These are phyloP conservation scores for Aphanomyces euteiches DNA, from an alignment of 352 stramenopile species.

Conservation along the genomic window DNA sequence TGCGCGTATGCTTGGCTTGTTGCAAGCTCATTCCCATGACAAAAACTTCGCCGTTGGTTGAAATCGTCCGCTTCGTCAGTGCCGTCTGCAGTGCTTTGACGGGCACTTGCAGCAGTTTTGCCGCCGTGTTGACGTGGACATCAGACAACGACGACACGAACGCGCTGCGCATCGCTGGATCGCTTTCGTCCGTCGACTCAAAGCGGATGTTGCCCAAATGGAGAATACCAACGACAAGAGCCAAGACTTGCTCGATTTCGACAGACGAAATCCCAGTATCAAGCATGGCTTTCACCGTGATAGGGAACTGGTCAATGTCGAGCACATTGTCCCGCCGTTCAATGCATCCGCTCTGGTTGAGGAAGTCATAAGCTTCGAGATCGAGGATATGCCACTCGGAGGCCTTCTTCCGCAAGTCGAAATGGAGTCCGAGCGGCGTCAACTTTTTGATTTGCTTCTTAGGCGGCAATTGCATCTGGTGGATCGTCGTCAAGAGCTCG, in stretches of 20 bases:
- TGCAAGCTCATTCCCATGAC: constrained; percentile 58
- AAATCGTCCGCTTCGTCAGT: constrained; percentile 58
- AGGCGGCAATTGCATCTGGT: constrained; percentile 20
- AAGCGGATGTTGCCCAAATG: constrained; percentile 87
- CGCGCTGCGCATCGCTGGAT: constrained; percentile 28
- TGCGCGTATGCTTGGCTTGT: constrained; percentile 71
- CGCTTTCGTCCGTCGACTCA: constrained; percentile 22
- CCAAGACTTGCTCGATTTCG: constrained; percentile 61
- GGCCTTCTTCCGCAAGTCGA: constrained; percentile 17
- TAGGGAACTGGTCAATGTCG: constrained; percentile 60
- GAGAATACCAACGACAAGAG: constrained; percentile 76
- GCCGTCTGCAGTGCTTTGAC: constrained; percentile 50
- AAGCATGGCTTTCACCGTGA: constrained; percentile 62
- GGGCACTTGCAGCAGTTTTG: constrained; percentile 57
- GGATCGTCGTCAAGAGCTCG: constrained; percentile 46
- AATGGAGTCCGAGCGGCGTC: neutral
- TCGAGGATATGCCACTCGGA: constrained; percentile 9
- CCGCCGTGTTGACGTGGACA: constrained; percentile 49
- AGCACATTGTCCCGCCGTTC: constrained; percentile 62
- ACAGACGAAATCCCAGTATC: constrained; percentile 62
- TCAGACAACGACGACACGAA: constrained; percentile 20
- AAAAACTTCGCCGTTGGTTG: constrained; percentile 69
- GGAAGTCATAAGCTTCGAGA: constrained; percentile 10
- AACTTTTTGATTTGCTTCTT: constrained; percentile 27
- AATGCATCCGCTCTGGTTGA: constrained; percentile 70